Evolutionary conservation across 306 rosid genomes (phyloP), one percentile per base, ranked within the genome.

Genomic region (Coriaria nepalensis): DNA sequence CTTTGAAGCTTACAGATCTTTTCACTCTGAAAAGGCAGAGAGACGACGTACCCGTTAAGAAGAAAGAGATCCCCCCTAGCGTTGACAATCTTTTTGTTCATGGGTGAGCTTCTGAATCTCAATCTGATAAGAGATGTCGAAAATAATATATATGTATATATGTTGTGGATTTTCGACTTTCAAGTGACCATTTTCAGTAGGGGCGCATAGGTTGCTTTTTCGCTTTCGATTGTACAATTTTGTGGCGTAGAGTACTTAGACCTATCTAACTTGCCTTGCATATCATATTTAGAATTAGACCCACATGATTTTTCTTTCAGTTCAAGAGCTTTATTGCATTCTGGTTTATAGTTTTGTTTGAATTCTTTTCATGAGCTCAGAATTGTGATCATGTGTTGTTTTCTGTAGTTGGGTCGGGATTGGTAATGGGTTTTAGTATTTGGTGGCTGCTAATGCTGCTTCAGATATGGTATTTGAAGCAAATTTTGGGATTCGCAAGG

Each of bases 291-390:
- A 41, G 5, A 48, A 20, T 20, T 20, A 20, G 29, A 20, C 29
- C 59, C 61, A 40, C 57, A 66, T 65, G 70, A 69, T 20, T 68
- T 90, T 79, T 75, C 79, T 75, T 85, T 47, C 46, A 78, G 78
- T 79, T 45, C 65, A 77, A 68, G 81, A 68, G 75, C 76, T 67
- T 57, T 62, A 35, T 65, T 58, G 69, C 76, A 70, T 78, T 78
- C 56, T 63, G 62, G 14, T 8, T 49, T 54, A 38, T 6, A 14
- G 44, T 11, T 10, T 14, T 36, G 47, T 52, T 63, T 62, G 33
- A 14, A n/a, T 41, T 4, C 52, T 61, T 15, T 10, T 39, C 29
- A 20, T 20, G 29, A 20, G 29, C 29, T 20, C 29, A 20, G 3
- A 20, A 36, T 15, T 10, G 6, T 34, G 10, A 13, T 35, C 45